Percentiles rank a stretch among this genome's conserved stretches.
Evolutionary conservation across 2,329 filamentous ascomycete genomes (phyloP).

Genomic region (Diaporthe sp.): DNA sequence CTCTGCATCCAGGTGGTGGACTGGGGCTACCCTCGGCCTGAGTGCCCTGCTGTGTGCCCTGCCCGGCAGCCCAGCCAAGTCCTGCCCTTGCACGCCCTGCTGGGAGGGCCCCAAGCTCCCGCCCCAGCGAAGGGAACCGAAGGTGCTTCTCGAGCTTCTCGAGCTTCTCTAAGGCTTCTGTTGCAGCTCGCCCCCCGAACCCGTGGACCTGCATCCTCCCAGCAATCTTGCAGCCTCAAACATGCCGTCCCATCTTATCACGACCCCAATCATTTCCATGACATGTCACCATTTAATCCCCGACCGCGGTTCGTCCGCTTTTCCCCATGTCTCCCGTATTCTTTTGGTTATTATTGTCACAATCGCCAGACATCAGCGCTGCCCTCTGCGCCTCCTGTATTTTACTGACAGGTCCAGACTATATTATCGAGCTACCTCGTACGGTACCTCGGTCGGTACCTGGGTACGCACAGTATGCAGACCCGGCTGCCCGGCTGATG

Average conservation of each 20-base stretch:
- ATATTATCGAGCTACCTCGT: not conserved
- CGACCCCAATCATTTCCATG: slow-evolving; percentile 18
- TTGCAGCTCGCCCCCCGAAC: slow-evolving; percentile 32
- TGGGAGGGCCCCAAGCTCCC: not conserved
- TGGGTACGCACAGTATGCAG: not conserved
- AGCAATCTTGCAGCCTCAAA: slow-evolving; percentile 1
- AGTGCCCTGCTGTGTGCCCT: not conserved
- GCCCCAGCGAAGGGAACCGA: slow-evolving; percentile 10
- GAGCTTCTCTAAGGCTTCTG: slow-evolving; percentile 36
- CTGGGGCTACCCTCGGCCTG: slow-evolving; percentile 4
- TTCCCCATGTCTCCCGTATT: slow-evolving; percentile 13
- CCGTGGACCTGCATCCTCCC: slow-evolving; percentile 27
- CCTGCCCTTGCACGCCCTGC: not conserved
- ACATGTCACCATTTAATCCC: slow-evolving; percentile 18
- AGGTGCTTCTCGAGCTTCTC: slow-evolving; percentile 21
- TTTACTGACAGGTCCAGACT: not conserved
- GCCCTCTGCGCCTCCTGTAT: slow-evolving; percentile 21
- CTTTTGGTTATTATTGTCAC: slow-evolving; percentile 11
- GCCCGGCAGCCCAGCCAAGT: slow-evolving; percentile 1
- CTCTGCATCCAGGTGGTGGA: not conserved
- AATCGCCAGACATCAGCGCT: slow-evolving; percentile 9
- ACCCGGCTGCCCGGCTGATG: slow-evolving; percentile 5
- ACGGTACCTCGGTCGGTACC: not conserved
- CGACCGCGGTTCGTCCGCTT: slow-evolving; percentile 22
- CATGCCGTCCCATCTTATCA: slow-evolving; percentile 12